Evolutionary conservation across 2,329 filamentous ascomycete species (phyloP).

Genomic region (Colletotrichum sp.): DNA sequence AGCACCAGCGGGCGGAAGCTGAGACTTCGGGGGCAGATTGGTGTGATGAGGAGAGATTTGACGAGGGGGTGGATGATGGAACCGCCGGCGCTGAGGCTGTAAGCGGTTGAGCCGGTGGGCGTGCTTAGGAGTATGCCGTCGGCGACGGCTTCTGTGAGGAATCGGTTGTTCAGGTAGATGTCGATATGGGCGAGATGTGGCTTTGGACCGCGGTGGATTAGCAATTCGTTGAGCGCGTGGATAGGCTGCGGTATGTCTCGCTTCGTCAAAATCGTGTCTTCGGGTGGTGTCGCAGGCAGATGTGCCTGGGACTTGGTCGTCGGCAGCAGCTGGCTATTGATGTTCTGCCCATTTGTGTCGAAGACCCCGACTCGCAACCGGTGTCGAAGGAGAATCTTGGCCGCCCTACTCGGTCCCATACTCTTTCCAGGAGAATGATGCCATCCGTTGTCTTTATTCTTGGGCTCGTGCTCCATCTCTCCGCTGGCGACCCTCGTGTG

Average conservation of each 20-base stretch:
- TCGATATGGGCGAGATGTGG: constrained; percentile 92
- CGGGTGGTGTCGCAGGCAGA: constrained; percentile 27
- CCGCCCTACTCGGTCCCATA: constrained; percentile 75
- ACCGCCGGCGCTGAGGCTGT: constrained; percentile 90
- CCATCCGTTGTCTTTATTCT: constrained; percentile 57
- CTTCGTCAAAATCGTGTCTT: constrained; percentile 16
- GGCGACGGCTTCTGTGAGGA: constrained; percentile 90
- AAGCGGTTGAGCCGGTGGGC: constrained; percentile 93
- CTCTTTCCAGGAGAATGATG: constrained; percentile 78
- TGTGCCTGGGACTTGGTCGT: constrained; percentile 44
- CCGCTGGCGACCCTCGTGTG: constrained; percentile 41
- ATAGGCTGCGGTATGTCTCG: constrained; percentile 43
- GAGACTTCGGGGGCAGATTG: constrained; percentile 90
- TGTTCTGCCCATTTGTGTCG: constrained; percentile 66
- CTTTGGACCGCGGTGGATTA: constrained; percentile 88
- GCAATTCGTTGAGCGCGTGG: constrained; percentile 91
- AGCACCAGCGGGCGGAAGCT: constrained; percentile 92
- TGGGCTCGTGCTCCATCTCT: constrained; percentile 27
- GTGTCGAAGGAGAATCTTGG: constrained; percentile 85
- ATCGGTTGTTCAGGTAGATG: constrained; percentile 86
- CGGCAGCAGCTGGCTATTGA: constrained; percentile 56
- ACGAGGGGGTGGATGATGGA: constrained; percentile 95
- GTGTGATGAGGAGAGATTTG: constrained; percentile 85
- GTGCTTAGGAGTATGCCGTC: constrained; percentile 95
- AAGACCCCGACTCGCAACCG: constrained; percentile 87